A percentile compares a stretch with the other conserved stretches of the same genome.
These are phyloP conservation scores for Hypoxylon sp. DNA, from an alignment of 2,329 filamentous ascomycete species.

Conservation along the genomic window DNA sequence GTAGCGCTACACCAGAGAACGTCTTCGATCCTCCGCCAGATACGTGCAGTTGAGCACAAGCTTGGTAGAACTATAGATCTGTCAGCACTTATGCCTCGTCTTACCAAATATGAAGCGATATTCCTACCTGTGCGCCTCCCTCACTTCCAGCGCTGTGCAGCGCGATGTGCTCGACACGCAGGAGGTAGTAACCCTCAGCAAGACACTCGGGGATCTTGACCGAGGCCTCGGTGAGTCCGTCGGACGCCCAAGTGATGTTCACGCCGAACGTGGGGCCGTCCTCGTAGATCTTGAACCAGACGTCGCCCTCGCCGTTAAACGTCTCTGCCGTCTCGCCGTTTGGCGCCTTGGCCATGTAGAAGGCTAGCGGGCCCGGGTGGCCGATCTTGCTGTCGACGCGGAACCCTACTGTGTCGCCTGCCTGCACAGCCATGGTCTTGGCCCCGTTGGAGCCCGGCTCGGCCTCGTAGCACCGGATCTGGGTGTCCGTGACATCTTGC, in stretches of 20 bases:
- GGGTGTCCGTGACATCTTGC: constrained; percentile 44
- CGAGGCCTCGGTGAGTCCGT: constrained; percentile 31
- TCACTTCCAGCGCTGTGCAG: constrained; percentile 43
- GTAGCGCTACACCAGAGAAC: constrained; percentile 42
- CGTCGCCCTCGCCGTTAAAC: constrained; percentile 41
- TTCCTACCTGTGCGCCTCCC: constrained; percentile 44
- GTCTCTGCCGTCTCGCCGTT: constrained; percentile 39
- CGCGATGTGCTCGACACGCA: constrained; percentile 48
- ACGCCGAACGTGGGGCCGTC: constrained; percentile 39
- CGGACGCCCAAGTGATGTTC: constrained; percentile 35
- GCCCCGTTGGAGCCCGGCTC: constrained; percentile 43
- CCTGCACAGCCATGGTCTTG: constrained; percentile 46
- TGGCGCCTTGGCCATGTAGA: constrained; percentile 45
- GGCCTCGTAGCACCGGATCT: constrained; percentile 50
- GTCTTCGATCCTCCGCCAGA: constrained; percentile 44
- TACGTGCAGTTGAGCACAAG: constrained; percentile 45
- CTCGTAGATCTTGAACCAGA: constrained; percentile 47
- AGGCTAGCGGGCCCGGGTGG: constrained; percentile 44
- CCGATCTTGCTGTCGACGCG: constrained; percentile 45
- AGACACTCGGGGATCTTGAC: constrained; percentile 46
- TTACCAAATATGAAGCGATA: background rate
- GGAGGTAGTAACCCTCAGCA: constrained; percentile 47
- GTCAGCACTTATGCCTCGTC: background rate
- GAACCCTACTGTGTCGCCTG: constrained; percentile 49
- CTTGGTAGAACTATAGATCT: constrained; percentile 43